phyloP scores from a whole-genome alignment of 768 basidiomycete genomes.

The Psilocybe sp. region DNA sequence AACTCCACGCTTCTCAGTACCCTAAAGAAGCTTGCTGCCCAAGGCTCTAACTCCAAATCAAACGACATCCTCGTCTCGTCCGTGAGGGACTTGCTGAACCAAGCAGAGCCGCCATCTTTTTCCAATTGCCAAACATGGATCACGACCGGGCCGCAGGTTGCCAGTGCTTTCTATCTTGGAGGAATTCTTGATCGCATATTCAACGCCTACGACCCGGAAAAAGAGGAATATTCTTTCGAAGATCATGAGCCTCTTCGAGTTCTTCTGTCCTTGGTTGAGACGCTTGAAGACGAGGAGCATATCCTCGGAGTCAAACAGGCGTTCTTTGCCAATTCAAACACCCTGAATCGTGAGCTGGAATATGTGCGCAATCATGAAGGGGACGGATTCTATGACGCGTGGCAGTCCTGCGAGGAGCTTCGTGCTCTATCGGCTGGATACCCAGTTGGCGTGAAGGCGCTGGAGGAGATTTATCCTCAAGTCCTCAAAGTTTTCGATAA shows the following conservation, averaged over 20 bases:
- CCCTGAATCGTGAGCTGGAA: neutral
- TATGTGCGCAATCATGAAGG: neutral
- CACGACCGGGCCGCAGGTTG: conserved; percentile 1
- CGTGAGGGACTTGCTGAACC: neutral
- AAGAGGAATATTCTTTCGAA: neutral
- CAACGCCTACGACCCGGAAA: conserved; percentile 1
- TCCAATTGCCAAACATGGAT: conserved; percentile 7
- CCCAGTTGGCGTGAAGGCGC: conserved; percentile 6
- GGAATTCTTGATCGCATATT: conserved; percentile 7
- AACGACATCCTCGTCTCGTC: neutral
- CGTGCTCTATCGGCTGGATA: conserved; percentile 9
- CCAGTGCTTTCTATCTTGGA: conserved; percentile 11
- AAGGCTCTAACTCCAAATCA: neutral
- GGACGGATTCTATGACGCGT: conserved; percentile 6
- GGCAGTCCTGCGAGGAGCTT: neutral
- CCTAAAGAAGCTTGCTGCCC: neutral
- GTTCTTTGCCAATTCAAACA: conserved; percentile 6
- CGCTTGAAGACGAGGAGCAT: neutral
- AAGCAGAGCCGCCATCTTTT: neutral
- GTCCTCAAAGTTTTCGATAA: conserved; percentile 13
- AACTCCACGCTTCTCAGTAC: conserved; percentile 2
- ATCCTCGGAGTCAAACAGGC: conserved; percentile 3
- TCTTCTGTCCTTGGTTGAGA: neutral
- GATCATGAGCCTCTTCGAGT: neutral
- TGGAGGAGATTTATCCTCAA: conserved; percentile 5